These are phyloP conservation scores for Scedosporium aurantiacum DNA, from an alignment of 2,329 filamentous ascomycete genomes.

Conservation along the genomic window DNA sequence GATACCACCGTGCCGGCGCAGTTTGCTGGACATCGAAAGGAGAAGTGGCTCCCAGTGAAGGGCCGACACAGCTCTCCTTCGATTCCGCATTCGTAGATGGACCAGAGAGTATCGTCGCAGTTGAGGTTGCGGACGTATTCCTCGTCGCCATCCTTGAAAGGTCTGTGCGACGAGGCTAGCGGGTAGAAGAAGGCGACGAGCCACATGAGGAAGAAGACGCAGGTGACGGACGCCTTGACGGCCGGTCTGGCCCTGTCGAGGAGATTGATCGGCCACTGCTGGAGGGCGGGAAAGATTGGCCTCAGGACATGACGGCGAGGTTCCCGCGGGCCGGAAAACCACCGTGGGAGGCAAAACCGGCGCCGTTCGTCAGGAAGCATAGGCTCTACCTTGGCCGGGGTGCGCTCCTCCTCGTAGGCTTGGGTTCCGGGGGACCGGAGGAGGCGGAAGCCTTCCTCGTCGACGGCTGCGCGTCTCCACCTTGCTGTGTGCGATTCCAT, in stretches of 20 bases:
- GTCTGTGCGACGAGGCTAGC: neutral
- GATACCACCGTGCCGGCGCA: constrained; percentile 35
- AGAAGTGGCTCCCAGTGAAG: constrained; percentile 42
- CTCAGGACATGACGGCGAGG: neutral
- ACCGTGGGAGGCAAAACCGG: neutral
- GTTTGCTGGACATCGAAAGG: constrained; percentile 50
- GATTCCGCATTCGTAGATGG: constrained; percentile 41
- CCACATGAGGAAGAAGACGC: constrained; percentile 3
- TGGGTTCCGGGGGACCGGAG: neutral
- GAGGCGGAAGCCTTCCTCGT: neutral
- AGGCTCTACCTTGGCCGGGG: neutral
- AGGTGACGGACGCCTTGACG: neutral
- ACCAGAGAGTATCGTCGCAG: constrained; percentile 46
- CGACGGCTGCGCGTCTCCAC: neutral
- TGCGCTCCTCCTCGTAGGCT: neutral
- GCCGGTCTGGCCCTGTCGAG: neutral
- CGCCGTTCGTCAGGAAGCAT: neutral
- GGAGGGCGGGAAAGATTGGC: neutral
- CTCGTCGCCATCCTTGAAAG: neutral
- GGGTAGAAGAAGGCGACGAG: neutral
- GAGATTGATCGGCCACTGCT: constrained; percentile 1
- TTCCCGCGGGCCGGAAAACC: neutral
- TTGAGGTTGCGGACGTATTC: constrained; percentile 25
- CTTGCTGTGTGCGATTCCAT: neutral
- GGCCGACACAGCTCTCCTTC: constrained; percentile 49